Conservation (phyloP, 2,329 filamentous ascomycete genomes). For the Cryphonectria parasitica region DNA sequence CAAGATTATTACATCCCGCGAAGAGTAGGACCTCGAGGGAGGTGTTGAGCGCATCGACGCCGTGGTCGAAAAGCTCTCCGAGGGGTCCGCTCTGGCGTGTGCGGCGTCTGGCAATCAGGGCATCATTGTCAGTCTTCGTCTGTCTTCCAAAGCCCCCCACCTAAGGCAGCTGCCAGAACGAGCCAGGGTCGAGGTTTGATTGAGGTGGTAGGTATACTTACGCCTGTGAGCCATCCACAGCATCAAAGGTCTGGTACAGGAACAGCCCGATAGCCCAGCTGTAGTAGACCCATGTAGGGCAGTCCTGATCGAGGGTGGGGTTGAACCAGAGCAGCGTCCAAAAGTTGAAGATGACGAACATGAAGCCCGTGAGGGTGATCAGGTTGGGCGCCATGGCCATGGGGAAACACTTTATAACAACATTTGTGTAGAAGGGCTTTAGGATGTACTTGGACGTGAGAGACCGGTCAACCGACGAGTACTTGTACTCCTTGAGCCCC, state of each 20-base stretch:
- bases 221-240: slow-evolving; percentile 93
- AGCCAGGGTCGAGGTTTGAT: neutral
- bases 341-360: slow-evolving; percentile 87
- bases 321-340: slow-evolving; percentile 94
- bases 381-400: slow-evolving; percentile 89
- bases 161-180: too few relatives aligned
- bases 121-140: slow-evolving; percentile 22
- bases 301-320: slow-evolving; percentile 90
- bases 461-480: slow-evolving; percentile 88
- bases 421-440: slow-evolving; percentile 96
- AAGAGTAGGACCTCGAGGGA: slow-evolving; percentile 93
- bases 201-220: slow-evolving; percentile 49
- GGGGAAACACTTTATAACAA: slow-evolving; percentile 93
- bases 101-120: slow-evolving; percentile 62
- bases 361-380: slow-evolving; percentile 90
- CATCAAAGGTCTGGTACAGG: slow-evolving; percentile 97
- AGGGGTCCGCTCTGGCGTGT: slow-evolving; percentile 91
- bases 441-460: slow-evolving; percentile 89
- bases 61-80: slow-evolving; percentile 96
- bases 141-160: neutral
- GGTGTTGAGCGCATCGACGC: slow-evolving; percentile 95
- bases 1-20: slow-evolving; percentile 88
- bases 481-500: slow-evolving; percentile 92
- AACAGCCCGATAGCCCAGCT: slow-evolving; percentile 90
- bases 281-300: slow-evolving; percentile 92